Conservation (phyloP, 2,329 filamentous ascomycete species). For the Didymella sp. region DNA sequence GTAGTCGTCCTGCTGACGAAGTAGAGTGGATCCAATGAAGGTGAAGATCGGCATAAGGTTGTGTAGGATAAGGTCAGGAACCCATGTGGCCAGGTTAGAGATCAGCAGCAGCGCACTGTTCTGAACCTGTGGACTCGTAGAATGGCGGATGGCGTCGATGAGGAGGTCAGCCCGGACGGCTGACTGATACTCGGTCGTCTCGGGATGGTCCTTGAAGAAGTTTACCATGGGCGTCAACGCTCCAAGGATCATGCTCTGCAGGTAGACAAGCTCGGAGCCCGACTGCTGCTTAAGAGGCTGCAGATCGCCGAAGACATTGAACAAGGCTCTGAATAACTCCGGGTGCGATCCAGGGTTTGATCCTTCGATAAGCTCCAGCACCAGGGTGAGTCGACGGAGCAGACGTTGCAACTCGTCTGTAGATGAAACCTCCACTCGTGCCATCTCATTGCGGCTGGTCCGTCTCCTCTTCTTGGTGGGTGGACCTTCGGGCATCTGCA, state of each 20-base stretch:
- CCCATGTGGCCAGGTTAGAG: slow-evolving; percentile 82
- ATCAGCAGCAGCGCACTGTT: slow-evolving; percentile 89
- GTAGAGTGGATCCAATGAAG: slow-evolving; percentile 91
- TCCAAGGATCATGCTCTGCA: slow-evolving; percentile 83
- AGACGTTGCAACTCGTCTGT: slow-evolving; percentile 70
- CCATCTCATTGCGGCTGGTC: slow-evolving; percentile 74
- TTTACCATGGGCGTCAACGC: slow-evolving; percentile 86
- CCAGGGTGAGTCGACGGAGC: slow-evolving; percentile 80
- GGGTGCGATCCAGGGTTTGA: slow-evolving; percentile 78
- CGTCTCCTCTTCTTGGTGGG: slow-evolving; percentile 80
- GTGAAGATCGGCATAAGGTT: slow-evolving; percentile 99
- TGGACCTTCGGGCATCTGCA: slow-evolving; percentile 73
- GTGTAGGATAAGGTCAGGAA: slow-evolving; percentile 89
- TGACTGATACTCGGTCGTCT: slow-evolving; percentile 74
- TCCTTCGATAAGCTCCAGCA: slow-evolving; percentile 85
- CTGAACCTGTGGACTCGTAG: slow-evolving; percentile 90
- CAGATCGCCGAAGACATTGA: slow-evolving; percentile 83
- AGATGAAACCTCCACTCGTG: slow-evolving; percentile 66
- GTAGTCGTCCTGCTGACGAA: slow-evolving; percentile 94
- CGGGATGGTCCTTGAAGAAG: slow-evolving; percentile 64
- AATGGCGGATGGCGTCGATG: slow-evolving; percentile 92
- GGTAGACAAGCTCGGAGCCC: slow-evolving; percentile 85
- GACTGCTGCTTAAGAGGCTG: slow-evolving; percentile 83
- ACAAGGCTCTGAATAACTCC: slow-evolving; percentile 78
- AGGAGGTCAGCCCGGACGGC: slow-evolving; percentile 87